phyloP scores from a whole-genome alignment of 2,329 filamentous ascomycete genomes.

The Huntiella abstrusa region DNA sequence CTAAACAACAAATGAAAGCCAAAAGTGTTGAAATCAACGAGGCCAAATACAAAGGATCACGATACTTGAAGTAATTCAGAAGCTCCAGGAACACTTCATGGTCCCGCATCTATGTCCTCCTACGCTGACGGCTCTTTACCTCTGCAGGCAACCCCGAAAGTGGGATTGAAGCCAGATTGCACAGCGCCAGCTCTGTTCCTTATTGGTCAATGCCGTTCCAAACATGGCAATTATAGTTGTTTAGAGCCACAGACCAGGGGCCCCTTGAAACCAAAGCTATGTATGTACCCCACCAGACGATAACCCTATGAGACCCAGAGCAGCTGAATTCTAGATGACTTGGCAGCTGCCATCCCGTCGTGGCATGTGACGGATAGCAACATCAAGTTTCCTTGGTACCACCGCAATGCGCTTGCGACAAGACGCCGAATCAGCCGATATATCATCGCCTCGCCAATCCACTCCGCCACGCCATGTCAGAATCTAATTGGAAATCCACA shows the following conservation, averaged over 20 bases:
- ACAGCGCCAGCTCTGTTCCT: constrained; percentile 12
- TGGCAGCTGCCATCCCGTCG: not conserved
- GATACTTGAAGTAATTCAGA: no score
- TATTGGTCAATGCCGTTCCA: constrained; percentile 2
- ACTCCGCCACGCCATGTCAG: constrained; percentile 42
- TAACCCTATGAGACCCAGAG: no score
- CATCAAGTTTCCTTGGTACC: not conserved
- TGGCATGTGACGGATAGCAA: not conserved
- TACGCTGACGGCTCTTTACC: not conserved
- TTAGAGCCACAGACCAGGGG: no score
- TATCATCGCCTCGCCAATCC: not conserved
- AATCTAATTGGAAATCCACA: constrained; percentile 74
- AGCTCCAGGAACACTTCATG: no score
- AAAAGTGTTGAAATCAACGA: not conserved
- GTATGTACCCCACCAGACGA: no score
- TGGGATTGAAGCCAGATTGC: constrained; percentile 28
- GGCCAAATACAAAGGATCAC: no score
- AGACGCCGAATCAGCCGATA: no score
- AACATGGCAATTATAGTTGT: not conserved
- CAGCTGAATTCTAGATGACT: no score
- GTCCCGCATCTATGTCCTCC: not conserved
- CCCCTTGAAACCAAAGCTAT: no score
- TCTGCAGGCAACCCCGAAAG: constrained; percentile 2
- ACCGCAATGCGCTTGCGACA: not conserved
- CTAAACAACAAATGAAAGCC: not conserved